Evolutionary conservation across 202 grass and related monocot species (phyloP).

Genomic region (Carex arenaria): DNA sequence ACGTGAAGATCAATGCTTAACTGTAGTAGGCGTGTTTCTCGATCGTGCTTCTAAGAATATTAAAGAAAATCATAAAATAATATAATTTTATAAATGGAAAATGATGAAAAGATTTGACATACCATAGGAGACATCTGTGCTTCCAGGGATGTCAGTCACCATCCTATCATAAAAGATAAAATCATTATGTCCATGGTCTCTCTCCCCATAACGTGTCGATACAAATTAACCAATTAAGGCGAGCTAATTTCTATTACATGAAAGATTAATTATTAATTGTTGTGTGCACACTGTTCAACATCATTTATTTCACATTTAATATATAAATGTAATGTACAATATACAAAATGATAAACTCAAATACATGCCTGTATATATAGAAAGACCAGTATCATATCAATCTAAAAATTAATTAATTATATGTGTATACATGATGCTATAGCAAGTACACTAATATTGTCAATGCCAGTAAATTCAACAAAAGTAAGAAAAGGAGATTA

Average conservation of each 20-base stretch:
- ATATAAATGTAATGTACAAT: not conserved
- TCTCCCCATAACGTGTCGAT: not conserved
- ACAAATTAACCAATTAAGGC: not conserved
- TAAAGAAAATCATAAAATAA: not conserved
- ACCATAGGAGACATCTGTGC: slow-evolving; percentile 58
- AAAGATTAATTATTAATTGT: not conserved
- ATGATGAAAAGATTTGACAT: not conserved
- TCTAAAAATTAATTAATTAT: not conserved
- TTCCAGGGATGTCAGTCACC: slow-evolving; percentile 57
- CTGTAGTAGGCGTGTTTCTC: not conserved
- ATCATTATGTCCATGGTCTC: not conserved
- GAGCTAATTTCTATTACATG: not conserved
- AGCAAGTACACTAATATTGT: not conserved
- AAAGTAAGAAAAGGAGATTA: not conserved
- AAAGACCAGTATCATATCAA: not conserved
- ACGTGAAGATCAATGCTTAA: not conserved
- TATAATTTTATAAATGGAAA: not conserved
- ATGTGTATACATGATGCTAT: not conserved
- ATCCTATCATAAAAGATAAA: slow-evolving; percentile 33
- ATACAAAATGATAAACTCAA: not conserved
- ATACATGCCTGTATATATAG: not conserved
- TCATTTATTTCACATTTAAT: not conserved
- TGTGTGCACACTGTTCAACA: not conserved
- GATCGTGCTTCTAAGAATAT: not conserved
- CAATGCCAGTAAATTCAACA: not conserved